phyloP scores from a whole-genome alignment of 805 yeast species.

The Cyberlindnera suaveolens region DNA sequence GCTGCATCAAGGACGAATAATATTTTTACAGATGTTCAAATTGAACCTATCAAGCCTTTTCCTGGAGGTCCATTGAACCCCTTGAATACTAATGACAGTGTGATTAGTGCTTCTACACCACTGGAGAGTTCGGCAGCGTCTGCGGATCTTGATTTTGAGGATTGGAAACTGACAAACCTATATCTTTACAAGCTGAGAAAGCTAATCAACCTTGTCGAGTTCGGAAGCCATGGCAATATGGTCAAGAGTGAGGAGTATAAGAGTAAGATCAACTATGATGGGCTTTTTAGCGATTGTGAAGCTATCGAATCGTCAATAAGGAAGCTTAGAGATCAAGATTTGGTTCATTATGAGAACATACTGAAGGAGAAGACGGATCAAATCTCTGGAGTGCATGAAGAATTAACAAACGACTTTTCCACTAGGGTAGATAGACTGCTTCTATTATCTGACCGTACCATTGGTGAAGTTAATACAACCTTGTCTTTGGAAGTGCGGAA shows the following conservation, averaged over 20 bases:
- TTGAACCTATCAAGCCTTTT: slow-evolving; percentile 17
- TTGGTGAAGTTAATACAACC: slow-evolving; percentile 71
- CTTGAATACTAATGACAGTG: no score
- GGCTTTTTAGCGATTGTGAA: slow-evolving; percentile 7
- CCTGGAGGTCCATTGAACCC: no score
- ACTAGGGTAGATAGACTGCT: slow-evolving; percentile 54
- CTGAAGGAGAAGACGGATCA: slow-evolving; percentile 18
- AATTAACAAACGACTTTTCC: slow-evolving; percentile 27
- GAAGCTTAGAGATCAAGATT: slow-evolving; percentile 1
- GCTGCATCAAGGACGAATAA: background rate
- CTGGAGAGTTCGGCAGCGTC: background rate
- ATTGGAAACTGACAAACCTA: background rate
- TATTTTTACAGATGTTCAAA: slow-evolving; percentile 14
- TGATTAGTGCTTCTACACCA: background rate
- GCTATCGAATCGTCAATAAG: slow-evolving; percentile 3
- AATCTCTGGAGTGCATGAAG: slow-evolving; percentile 14
- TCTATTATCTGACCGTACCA: slow-evolving; percentile 58
- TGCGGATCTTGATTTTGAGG: slow-evolving; percentile 7
- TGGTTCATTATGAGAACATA: slow-evolving; percentile 7
- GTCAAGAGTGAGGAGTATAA: slow-evolving; percentile 11
- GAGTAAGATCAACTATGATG: slow-evolving; percentile 5
- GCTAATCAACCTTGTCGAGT: slow-evolving; percentile 5
- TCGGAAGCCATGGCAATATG: slow-evolving; percentile 19
- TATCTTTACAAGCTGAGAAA: slow-evolving; percentile 4
- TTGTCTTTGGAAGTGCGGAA: slow-evolving; percentile 54